A percentile compares a stretch with the other conserved stretches of the same genome.
Conservation (phyloP, 1,139 yeast genomes). For the Blastobotrys ciferrii region DNA sequence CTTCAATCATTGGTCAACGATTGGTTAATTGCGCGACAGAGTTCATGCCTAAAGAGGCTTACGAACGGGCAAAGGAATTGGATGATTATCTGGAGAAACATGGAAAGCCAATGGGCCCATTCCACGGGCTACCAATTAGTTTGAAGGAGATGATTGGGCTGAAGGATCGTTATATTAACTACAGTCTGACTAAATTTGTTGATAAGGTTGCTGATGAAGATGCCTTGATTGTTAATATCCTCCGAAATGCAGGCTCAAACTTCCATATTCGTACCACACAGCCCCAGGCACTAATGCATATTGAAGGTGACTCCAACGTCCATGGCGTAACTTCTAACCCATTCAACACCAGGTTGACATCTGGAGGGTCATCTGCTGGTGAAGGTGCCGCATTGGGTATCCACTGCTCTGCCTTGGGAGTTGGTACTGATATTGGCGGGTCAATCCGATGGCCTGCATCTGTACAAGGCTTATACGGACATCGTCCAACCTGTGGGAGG, state of each 20-base stretch:
- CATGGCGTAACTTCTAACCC: slow-evolving; percentile 52
- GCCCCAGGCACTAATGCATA: slow-evolving; percentile 56
- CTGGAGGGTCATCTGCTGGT: slow-evolving; percentile 65
- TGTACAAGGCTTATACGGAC: slow-evolving; percentile 52
- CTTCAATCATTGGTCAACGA: slow-evolving; percentile 60
- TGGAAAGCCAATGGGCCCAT: slow-evolving; percentile 44
- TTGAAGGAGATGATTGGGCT: slow-evolving; percentile 50
- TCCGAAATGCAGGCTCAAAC: slow-evolving; percentile 51
- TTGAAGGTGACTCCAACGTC: slow-evolving; percentile 48
- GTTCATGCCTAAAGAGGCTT: slow-evolving; percentile 32
- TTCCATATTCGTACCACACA: slow-evolving; percentile 57
- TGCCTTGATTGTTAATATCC: slow-evolving; percentile 41
- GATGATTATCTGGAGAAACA: slow-evolving; percentile 38
- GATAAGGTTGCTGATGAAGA: slow-evolving; percentile 32
- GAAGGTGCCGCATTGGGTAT: slow-evolving; percentile 57
- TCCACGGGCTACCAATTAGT: slow-evolving; percentile 54
- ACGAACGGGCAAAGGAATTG: slow-evolving; percentile 38
- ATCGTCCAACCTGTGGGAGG: slow-evolving; percentile 50
- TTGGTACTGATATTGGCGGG: slow-evolving; percentile 68
- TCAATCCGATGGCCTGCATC: slow-evolving; percentile 58
- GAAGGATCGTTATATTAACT: slow-evolving; percentile 44
- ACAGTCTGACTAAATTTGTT: slow-evolving; percentile 41
- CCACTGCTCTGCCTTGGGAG: slow-evolving; percentile 50
- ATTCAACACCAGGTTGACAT: slow-evolving; percentile 43
- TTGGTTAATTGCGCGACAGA: slow-evolving; percentile 41